A percentile compares a stretch with the other conserved stretches of the same genome.
Conservation (phyloP, 2,329 filamentous ascomycete species). For the Geoglossum cookeanum region DNA sequence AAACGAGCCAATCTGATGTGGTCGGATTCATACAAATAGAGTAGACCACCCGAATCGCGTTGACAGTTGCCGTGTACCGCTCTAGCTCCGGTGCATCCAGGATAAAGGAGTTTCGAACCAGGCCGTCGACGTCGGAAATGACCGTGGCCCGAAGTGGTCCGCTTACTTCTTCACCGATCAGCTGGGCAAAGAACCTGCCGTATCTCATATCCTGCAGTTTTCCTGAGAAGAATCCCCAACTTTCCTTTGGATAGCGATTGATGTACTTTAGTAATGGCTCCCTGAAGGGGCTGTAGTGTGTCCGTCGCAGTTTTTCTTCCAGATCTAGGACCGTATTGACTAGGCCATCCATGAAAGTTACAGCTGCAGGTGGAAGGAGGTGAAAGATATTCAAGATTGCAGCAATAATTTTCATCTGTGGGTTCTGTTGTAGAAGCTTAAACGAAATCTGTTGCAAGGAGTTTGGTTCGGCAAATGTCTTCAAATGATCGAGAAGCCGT, state of each 20-base stretch:
- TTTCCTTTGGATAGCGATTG: slow-evolving; percentile 78
- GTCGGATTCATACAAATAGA: slow-evolving; percentile 51
- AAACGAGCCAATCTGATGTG: slow-evolving; percentile 46
- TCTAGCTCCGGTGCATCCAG: slow-evolving; percentile 41
- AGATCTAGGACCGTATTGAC: slow-evolving; percentile 81
- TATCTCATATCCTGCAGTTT: slow-evolving; percentile 72
- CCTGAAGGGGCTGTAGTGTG: slow-evolving; percentile 80
- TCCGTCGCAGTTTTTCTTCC: slow-evolving; percentile 67
- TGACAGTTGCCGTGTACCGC: slow-evolving; percentile 62
- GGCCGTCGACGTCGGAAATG: slow-evolving; percentile 49
- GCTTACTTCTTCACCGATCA: slow-evolving; percentile 59
- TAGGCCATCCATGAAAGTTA: slow-evolving; percentile 75
- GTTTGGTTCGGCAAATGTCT: slow-evolving; percentile 64
- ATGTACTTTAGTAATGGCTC: slow-evolving; percentile 81
- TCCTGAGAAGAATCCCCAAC: slow-evolving; percentile 61
- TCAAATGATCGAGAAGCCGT: slow-evolving; percentile 83
- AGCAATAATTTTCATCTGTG: slow-evolving; percentile 83
- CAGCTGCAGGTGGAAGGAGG: slow-evolving; percentile 75
- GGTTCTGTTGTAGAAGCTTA: slow-evolving; percentile 80
- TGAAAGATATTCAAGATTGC: slow-evolving; percentile 96
- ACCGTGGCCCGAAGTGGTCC: slow-evolving; percentile 55
- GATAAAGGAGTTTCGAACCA: slow-evolving; percentile 46
- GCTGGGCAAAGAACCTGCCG: slow-evolving; percentile 78
- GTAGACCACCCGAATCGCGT: slow-evolving; percentile 69
- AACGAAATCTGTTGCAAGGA: slow-evolving; percentile 83